Conservation (phyloP, 257 asterid genomes). For the Gentiana macrophylla region DNA sequence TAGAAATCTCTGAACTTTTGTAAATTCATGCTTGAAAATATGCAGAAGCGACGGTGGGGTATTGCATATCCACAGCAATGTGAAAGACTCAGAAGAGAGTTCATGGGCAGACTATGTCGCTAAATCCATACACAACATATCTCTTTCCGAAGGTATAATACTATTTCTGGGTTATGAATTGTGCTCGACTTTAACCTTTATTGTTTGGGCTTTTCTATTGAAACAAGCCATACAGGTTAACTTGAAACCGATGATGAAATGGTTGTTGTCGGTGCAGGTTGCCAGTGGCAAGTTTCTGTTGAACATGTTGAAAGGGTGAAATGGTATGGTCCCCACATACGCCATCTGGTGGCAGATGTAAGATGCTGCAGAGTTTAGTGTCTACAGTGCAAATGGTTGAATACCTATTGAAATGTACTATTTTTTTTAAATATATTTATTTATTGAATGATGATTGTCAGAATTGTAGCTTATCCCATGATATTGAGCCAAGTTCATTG, state of each 20-base stretch:
- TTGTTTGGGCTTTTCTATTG: no score
- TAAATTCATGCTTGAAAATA: not conserved
- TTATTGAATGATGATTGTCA: no score
- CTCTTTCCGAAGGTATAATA: constrained; percentile 49
- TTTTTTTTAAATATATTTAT: not conserved
- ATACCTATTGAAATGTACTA: not conserved
- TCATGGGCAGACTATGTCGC: constrained; percentile 47
- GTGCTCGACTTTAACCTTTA: not conserved
- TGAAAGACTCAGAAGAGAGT: constrained; percentile 69
- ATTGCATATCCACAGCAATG: constrained; percentile 80
- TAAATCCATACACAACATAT: constrained; percentile 45
- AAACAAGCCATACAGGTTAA: no score
- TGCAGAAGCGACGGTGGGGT: constrained; percentile 76
- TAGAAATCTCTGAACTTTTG: not conserved
- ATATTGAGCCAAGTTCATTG: no score
- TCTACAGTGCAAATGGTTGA: no score
- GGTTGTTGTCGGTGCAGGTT: constrained; percentile 37
- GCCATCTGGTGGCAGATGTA: constrained; percentile 82
- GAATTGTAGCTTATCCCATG: no score
- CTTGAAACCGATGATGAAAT: constrained; percentile 3
- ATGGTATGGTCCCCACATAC: constrained; percentile 92
- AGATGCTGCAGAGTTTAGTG: constrained; percentile 33
- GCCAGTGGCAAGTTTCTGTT: constrained; percentile 52
- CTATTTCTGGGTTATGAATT: not conserved
- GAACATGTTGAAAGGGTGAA: constrained; percentile 82